A percentile compares a stretch with the other conserved stretches of the same genome.
phyloP scores from a whole-genome alignment of 2,329 filamentous ascomycete species.

The Pyrenophora seminiperda region DNA sequence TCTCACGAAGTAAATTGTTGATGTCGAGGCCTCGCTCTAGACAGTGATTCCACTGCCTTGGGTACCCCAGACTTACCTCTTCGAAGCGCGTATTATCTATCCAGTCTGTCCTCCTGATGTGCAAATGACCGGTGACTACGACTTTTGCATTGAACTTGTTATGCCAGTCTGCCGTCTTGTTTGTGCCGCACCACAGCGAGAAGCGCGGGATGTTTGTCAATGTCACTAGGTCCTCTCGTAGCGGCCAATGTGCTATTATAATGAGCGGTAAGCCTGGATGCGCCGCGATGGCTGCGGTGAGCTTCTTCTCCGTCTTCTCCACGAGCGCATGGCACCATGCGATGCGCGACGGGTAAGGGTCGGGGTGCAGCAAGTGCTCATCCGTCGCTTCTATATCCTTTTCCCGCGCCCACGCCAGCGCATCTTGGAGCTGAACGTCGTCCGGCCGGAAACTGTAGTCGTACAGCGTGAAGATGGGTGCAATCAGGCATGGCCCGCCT shows the following conservation, averaged over 20 bases:
- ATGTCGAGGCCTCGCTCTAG: conserved; percentile 51
- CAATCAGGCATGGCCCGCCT: conserved; percentile 56
- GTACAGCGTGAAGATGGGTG: conserved; percentile 64
- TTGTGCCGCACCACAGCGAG: conserved; percentile 55
- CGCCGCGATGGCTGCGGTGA: conserved; percentile 41
- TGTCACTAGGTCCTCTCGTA: conserved; percentile 53
- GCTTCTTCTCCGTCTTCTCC: conserved; percentile 48
- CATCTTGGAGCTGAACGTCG: conserved; percentile 55
- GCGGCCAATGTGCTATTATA: conserved; percentile 55
- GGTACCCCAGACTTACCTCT: conserved; percentile 55
- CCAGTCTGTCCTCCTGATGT: conserved; percentile 55
- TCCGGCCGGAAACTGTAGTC: conserved; percentile 63
- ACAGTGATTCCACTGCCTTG: conserved; percentile 53
- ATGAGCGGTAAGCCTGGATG: conserved; percentile 47
- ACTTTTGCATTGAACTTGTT: conserved; percentile 54
- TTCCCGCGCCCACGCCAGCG: conserved; percentile 54
- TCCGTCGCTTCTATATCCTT: conserved; percentile 54
- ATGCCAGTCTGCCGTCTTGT: conserved; percentile 55
- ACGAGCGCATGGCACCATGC: conserved; percentile 54
- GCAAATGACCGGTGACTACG: conserved; percentile 54
- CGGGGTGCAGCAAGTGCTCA: conserved; percentile 53
- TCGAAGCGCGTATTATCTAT: conserved; percentile 54
- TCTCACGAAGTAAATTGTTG: conserved; percentile 54
- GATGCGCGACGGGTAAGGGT: conserved; percentile 52
- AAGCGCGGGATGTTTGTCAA: conserved; percentile 52